These are phyloP conservation scores for Selaginella tamariscina DNA, from an alignment of 75 land plant species.

Conservation along the genomic window DNA sequence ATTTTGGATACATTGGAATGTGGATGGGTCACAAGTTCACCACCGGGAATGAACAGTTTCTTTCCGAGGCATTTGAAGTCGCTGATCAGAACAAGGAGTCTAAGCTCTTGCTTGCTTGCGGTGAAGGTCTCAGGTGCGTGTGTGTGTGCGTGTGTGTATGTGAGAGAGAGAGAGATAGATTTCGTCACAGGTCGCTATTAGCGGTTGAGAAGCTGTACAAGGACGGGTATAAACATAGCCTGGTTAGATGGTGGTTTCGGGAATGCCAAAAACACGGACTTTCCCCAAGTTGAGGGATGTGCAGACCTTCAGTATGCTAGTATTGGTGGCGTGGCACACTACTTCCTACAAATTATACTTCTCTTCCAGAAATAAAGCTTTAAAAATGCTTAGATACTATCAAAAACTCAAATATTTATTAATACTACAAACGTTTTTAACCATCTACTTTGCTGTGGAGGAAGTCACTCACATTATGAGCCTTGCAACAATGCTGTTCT, in stretches of 20 bases:
- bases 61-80: constrained; percentile 32
- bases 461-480: too few relatives aligned
- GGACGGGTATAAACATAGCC: constrained; percentile 54
- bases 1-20: constrained; percentile 69
- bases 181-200: constrained; percentile 44
- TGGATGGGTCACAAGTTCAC: constrained; percentile 81
- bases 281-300: constrained; percentile 39
- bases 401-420: too few relatives aligned
- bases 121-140: constrained; percentile 68
- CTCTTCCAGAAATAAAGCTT: constrained; percentile 17
- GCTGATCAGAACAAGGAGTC: constrained; percentile 35
- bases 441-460: too few relatives aligned
- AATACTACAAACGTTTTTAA: too few relatives aligned
- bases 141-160: not conserved
- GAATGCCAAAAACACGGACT: constrained; percentile 35
- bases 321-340: constrained; percentile 66
- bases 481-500: too few relatives aligned
- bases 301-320: constrained; percentile 63
- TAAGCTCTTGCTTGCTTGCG: constrained; percentile 69
- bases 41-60: constrained; percentile 34
- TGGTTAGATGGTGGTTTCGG: constrained; percentile 76
- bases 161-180: not conserved
- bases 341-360: constrained; percentile 43
- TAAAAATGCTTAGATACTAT: too few relatives aligned
- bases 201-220: constrained; percentile 42